Evolutionary conservation across 176 grass and related monocot species (phyloP), one percentile per base, ranked within the genome.

Genomic region (Luzula sylvatica): DNA sequence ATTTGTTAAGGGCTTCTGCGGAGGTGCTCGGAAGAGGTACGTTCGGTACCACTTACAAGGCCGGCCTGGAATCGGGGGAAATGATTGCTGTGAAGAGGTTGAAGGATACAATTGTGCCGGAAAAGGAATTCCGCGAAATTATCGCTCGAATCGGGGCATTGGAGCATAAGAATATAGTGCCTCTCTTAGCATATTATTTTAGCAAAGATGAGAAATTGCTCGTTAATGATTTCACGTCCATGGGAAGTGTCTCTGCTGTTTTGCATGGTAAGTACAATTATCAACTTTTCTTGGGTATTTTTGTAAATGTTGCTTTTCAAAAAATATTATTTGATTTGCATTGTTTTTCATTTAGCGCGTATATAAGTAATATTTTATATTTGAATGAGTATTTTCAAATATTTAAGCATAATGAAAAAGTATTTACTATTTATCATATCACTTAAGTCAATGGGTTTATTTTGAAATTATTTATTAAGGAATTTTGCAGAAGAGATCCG

Each of bases 191-290:
- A 16, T 94, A 77, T 65, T 94, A 83, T 75, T 83, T 66, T 56
- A 94, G 75, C 75, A 94, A 87, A 56, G 78, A 94, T 55, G 87
- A 94, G 67, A 94, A 75, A 23, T 61, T 94, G 27, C 87, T 94
- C 5, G 74, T 87, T 0, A 87, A 58, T 41, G 87, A 94, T 70
- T 94, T 76, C 71, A 87, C 87, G 82, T 53, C 87, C 71, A 71
- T 73, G 82, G 87, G 87, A 17, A 94, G 87, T 67, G 78, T 94
- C 25, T 87, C 87, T 52, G 69, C 78, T 42, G 46, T 83, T 25
- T 55, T 94, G 18, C 87, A 94, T 24, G 87, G 87, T 94, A 70
- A 75, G 72, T 55, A 11, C 18, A 0, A 21, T 64, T 49, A 24
- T 23, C 21, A 15, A 44, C 7, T 43, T 42, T 61, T 13, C 15